phyloP scores from a whole-genome alignment of 352 stramenopile genomes.

The Globisporangium megalacanthum region DNA sequence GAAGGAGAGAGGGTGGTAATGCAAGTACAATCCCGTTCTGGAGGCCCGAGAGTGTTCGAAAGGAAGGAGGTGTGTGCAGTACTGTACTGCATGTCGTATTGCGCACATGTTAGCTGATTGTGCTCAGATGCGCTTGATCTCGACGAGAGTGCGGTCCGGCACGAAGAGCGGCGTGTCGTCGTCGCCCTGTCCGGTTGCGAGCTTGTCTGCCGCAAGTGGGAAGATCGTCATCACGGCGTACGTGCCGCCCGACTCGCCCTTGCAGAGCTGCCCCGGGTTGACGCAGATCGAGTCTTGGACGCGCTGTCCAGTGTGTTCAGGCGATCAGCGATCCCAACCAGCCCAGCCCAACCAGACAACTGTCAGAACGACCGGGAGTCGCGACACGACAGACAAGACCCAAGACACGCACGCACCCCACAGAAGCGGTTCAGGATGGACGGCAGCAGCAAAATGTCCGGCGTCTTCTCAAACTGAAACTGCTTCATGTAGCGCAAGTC shows the following conservation, averaged over 20 bases:
- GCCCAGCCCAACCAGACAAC: too few species aligned
- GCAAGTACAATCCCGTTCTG: too few species aligned
- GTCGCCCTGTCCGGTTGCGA: slow-evolving; percentile 20
- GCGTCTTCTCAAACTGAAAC: slow-evolving; percentile 88
- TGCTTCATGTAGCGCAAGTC: slow-evolving; percentile 91
- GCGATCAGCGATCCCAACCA: too few species aligned
- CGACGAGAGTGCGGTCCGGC: slow-evolving; percentile 83
- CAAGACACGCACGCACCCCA: slow-evolving; percentile 43
- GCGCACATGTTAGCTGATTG: too few species aligned
- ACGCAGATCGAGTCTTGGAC: slow-evolving; percentile 91
- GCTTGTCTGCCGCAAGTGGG: slow-evolving; percentile 82
- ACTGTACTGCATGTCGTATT: too few species aligned
- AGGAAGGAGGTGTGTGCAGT: too few species aligned
- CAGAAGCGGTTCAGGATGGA: slow-evolving; percentile 91
- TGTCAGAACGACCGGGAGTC: too few species aligned
- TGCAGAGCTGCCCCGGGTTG: slow-evolving; percentile 93
- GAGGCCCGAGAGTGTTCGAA: too few species aligned
- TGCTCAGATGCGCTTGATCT: slow-evolving; percentile 88
- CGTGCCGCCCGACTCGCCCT: slow-evolving; percentile 91
- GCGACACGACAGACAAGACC: slow-evolving; percentile 3
- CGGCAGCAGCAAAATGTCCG: slow-evolving; percentile 94
- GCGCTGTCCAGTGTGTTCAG: slow-evolving; percentile 32
- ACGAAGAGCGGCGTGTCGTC: slow-evolving; percentile 64
- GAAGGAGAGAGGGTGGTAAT: too few species aligned
- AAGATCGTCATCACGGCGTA: slow-evolving; percentile 92